Evolutionary conservation across 345 rosid species (phyloP).

Genomic region (Lagerstroemia speciosa): DNA sequence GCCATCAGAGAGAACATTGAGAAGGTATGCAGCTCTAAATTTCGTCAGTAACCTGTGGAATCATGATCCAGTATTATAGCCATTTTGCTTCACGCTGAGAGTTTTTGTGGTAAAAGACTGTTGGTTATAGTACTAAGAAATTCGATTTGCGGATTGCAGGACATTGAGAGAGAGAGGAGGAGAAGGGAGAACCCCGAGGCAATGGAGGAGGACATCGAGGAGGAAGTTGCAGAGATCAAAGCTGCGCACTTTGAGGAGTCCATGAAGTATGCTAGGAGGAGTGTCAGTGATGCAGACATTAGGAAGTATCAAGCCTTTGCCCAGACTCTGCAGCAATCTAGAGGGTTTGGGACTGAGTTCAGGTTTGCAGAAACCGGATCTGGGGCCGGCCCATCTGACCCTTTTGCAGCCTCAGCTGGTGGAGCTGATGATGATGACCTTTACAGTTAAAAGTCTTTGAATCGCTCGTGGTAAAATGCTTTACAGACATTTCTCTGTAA

Average conservation of each 20-base stretch:
- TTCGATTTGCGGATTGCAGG: conserved; percentile 29
- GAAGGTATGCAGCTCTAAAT: conserved; percentile 36
- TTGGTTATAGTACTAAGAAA: no score
- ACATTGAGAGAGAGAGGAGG: conserved; percentile 90
- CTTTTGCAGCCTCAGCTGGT: conserved; percentile 68
- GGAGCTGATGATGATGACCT: conserved; percentile 88
- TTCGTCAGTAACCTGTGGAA: conserved; percentile 10
- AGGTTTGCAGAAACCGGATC: conserved; percentile 48
- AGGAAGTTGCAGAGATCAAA: conserved; percentile 79
- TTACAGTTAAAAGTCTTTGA: conserved; percentile 35
- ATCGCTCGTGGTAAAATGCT: neutral
- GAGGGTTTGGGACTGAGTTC: conserved; percentile 83
- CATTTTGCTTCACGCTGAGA: no score
- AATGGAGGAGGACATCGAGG: conserved; percentile 84
- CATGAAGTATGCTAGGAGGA: conserved; percentile 82
- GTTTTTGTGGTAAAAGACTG: no score
- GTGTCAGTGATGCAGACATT: conserved; percentile 91
- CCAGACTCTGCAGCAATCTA: conserved; percentile 86
- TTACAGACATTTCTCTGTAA: neutral
- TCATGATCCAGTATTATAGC: neutral
- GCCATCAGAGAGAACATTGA: conserved; percentile 93
- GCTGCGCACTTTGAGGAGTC: conserved; percentile 91
- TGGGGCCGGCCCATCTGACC: conserved; percentile 46
- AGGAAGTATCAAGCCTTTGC: conserved; percentile 95
- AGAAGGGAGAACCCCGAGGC: conserved; percentile 84